Evolutionary conservation across 148 eudicot genomes (phyloP).

Genomic region (Bassia scoparia): DNA sequence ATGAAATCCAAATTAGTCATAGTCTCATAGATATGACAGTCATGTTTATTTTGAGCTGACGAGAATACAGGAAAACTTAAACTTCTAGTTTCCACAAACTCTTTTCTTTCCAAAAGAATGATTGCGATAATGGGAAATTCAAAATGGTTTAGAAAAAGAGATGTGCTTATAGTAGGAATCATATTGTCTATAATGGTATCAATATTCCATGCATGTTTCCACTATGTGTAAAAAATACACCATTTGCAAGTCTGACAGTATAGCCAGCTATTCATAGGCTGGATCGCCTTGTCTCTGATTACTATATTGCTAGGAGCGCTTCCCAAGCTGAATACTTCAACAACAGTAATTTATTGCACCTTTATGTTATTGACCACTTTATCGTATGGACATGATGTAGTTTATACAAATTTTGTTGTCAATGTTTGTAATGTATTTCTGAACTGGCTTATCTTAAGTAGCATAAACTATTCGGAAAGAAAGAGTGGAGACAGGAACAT

Average conservation of each 20-base stretch:
- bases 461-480: not conserved
- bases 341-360: slow-evolving; percentile 59
- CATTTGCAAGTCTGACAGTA: slow-evolving; percentile 37
- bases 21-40: not conserved
- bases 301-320: slow-evolving; percentile 85
- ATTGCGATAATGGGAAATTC: not conserved
- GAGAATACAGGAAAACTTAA: no score
- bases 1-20: not conserved
- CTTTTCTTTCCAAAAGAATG: not conserved
- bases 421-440: not conserved
- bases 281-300: slow-evolving; percentile 96
- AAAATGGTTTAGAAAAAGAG: no score
- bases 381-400: no score
- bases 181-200: no score
- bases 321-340: slow-evolving; percentile 74
- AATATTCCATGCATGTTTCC: not conserved
- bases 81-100: not conserved
- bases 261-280: slow-evolving; percentile 78
- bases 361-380: not conserved
- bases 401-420: not conserved
- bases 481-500: not conserved
- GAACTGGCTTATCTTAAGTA: not conserved
- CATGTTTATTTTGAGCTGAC: not conserved
- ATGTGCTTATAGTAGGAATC: no score
- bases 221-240: not conserved